phyloP scores from a whole-genome alignment of 495 filamentous ascomycete genomes.

The Talaromyces thailandensis region DNA sequence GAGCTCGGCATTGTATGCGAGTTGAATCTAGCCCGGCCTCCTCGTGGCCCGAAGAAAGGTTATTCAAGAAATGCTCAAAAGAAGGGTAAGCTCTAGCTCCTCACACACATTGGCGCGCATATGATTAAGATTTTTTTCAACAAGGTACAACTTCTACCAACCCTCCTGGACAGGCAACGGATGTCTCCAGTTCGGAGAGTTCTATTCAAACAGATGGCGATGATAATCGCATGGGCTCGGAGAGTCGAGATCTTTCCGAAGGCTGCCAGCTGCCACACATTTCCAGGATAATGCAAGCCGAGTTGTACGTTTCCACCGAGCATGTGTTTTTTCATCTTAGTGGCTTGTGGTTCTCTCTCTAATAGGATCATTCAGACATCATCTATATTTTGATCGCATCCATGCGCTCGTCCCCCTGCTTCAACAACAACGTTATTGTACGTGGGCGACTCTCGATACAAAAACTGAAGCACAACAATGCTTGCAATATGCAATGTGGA shows the following conservation, averaged over 20 bases:
- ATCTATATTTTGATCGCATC: constrained; percentile 50
- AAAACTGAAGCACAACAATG: constrained; percentile 25
- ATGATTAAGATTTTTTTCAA: no score
- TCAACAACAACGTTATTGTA: constrained; percentile 31
- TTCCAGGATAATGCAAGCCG: constrained; percentile 22
- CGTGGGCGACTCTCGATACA: constrained; percentile 14
- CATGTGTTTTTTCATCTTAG: no score
- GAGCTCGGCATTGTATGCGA: constrained; percentile 38
- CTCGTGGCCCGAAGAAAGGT: constrained; percentile 44
- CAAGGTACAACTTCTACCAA: no score
- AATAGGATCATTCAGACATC: constrained; percentile 7
- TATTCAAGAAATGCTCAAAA: constrained; percentile 38
- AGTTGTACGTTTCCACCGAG: constrained; percentile 32
- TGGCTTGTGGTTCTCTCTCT: not conserved
- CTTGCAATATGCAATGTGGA: constrained; percentile 49
- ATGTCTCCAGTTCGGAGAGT: no score
- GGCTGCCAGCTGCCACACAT: not conserved
- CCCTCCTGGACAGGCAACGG: no score
- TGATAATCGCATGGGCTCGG: no score
- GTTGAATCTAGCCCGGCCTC: constrained; percentile 32
- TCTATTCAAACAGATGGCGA: no score
- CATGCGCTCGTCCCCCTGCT: constrained; percentile 47
- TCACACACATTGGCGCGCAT: not conserved
- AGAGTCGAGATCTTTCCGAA: no score
- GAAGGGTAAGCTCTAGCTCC: constrained; percentile 22